Evolutionary conservation across 495 filamentous ascomycete species (phyloP).

Genomic region (Rhypophila decipiens): DNA sequence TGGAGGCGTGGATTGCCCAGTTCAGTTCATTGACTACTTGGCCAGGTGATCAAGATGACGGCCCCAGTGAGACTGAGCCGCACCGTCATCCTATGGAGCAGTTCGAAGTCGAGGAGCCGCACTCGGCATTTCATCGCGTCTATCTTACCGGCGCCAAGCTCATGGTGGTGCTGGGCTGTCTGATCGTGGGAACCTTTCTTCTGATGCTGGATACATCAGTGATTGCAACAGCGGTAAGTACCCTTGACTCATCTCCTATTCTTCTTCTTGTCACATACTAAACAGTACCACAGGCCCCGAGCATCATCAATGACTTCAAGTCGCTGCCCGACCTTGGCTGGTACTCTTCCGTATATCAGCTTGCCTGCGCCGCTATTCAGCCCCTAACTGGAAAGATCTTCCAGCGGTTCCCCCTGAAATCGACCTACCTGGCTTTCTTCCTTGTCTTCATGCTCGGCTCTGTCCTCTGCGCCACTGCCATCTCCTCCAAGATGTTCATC

Average conservation of each 20-base stretch:
- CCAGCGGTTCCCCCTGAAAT: constrained; percentile 38
- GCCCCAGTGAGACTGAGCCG: too few species aligned
- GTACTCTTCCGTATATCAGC: constrained; percentile 48
- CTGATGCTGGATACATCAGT: constrained; percentile 48
- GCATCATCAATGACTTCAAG: constrained; percentile 42
- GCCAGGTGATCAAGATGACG: too few species aligned
- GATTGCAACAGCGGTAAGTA: constrained; percentile 38
- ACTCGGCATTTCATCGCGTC: background rate
- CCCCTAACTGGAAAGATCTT: constrained; percentile 49
- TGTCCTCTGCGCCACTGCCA: constrained; percentile 44
- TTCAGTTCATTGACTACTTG: too few species aligned
- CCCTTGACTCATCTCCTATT: background rate
- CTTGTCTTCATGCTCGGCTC: constrained; percentile 42
- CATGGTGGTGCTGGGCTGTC: constrained; percentile 1
- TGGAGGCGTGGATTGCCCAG: too few species aligned
- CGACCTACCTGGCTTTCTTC: constrained; percentile 33
- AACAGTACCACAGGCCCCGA: constrained; percentile 30
- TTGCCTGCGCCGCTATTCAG: constrained; percentile 45
- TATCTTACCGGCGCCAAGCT: constrained; percentile 10
- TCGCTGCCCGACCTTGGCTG: constrained; percentile 43
- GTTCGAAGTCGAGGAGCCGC: too few species aligned
- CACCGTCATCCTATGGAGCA: too few species aligned
- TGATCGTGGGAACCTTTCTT: constrained; percentile 38
- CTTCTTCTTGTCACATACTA: too few species aligned
- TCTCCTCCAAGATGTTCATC: constrained; percentile 41